Evolutionary conservation across 1,284 basidiomycete species (phyloP).

Genomic region (Fomitopsis schrenkii): DNA sequence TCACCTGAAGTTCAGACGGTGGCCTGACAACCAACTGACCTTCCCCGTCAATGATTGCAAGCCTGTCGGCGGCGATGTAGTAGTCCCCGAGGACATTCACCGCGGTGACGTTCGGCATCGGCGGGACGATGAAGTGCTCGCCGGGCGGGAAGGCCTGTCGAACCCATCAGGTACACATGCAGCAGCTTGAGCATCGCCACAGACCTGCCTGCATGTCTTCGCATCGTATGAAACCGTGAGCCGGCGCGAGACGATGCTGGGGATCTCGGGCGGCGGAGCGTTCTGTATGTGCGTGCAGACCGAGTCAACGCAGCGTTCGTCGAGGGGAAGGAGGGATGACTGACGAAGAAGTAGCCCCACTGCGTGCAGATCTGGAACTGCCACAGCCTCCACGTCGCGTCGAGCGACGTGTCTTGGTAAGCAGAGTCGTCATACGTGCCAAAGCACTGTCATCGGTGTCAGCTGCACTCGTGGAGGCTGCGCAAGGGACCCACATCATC

Average conservation of each 20-base stretch:
- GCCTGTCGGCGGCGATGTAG: slow-evolving; percentile 65
- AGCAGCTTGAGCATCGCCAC: background rate
- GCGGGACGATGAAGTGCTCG: slow-evolving; percentile 67
- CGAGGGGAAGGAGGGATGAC: slow-evolving; percentile 13
- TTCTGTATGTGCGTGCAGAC: slow-evolving; percentile 39
- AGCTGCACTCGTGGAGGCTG: too few relatives aligned
- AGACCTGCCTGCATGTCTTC: slow-evolving; percentile 75
- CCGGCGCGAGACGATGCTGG: slow-evolving; percentile 71
- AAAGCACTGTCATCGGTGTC: slow-evolving; percentile 62
- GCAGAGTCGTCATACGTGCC: slow-evolving; percentile 71
- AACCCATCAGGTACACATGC: background rate
- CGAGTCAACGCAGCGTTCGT: background rate
- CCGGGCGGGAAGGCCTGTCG: slow-evolving; percentile 77
- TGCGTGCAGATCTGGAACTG: slow-evolving; percentile 89
- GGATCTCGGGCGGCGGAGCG: slow-evolving; percentile 59
- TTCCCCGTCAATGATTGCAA: slow-evolving; percentile 88
- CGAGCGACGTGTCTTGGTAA: slow-evolving; percentile 59
- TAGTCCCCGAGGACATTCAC: slow-evolving; percentile 82
- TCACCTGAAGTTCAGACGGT: background rate
- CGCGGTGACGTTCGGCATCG: slow-evolving; percentile 70
- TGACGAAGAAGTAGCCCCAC: slow-evolving; percentile 88
- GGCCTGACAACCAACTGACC: slow-evolving; percentile 32
- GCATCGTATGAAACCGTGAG: slow-evolving; percentile 76
- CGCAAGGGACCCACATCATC: slow-evolving; percentile 48
- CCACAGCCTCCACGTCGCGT: slow-evolving; percentile 84